A percentile compares a stretch with the other conserved stretches of the same genome.
phyloP scores from a whole-genome alignment of 441 rosid genomes.

The Lepidium campestre region DNA sequence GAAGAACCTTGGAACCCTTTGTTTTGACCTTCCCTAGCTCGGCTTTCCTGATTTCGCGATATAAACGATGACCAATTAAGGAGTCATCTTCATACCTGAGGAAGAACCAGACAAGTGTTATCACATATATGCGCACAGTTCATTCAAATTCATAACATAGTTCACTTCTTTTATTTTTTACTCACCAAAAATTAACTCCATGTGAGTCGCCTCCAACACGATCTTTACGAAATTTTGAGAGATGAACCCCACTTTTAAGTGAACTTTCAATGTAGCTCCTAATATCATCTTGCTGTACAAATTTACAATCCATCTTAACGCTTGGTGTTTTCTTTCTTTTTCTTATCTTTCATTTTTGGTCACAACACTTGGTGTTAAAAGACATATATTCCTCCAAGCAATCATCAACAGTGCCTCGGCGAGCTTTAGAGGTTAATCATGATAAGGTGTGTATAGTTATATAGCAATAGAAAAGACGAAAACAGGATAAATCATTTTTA shows the following conservation, averaged over 20 bases:
- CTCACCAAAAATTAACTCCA: constrained; percentile 87
- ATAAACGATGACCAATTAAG: constrained; percentile 77
- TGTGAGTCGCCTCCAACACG: constrained; percentile 92
- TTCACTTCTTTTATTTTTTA: neutral
- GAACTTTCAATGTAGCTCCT: constrained; percentile 80
- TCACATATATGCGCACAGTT: neutral
- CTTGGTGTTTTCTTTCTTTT: neutral
- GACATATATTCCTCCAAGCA: neutral
- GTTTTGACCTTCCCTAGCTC: constrained; percentile 71
- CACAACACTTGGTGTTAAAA: neutral
- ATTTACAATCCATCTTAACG: constrained; percentile 11
- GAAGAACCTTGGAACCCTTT: constrained; percentile 75
- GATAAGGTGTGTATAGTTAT: neutral
- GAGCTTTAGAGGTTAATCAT: neutral
- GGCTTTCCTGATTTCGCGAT: constrained; percentile 79
- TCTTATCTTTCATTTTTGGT: no score
- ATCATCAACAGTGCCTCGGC: neutral
- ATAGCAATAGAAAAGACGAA: neutral
- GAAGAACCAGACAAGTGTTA: constrained; percentile 25
- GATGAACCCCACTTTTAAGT: constrained; percentile 74
- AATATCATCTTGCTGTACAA: constrained; percentile 92
- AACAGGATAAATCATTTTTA: neutral
- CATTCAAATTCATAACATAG: neutral
- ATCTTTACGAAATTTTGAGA: constrained; percentile 79
- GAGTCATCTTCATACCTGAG: constrained; percentile 94